Percentiles rank a stretch among this genome's conserved stretches.
Conservation (phyloP, 805 yeast species). For the Saccharomycopsis microspora region DNA sequence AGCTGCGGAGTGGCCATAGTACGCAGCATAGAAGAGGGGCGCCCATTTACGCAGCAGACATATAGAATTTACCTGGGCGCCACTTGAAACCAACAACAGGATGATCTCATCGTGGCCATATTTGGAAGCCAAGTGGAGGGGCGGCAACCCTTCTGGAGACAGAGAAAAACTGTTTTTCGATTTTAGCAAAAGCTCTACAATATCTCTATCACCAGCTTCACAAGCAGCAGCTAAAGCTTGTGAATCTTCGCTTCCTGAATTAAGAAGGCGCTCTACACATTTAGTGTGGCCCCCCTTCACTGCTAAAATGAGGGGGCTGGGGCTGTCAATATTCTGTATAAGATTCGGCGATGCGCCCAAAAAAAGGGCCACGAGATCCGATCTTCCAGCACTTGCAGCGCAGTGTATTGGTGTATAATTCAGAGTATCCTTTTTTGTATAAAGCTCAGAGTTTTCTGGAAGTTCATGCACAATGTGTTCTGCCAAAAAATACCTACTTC, state of each 20-base stretch:
- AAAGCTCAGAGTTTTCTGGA: conserved; percentile 10
- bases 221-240: conserved; percentile 70
- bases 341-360: conserved; percentile 24
- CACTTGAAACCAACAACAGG: conserved; percentile 54
- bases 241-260: conserved; percentile 23
- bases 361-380: conserved; percentile 28
- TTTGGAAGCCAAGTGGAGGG: conserved; percentile 81
- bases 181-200: conserved; percentile 48
- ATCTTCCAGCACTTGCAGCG: conserved; percentile 53
- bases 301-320: conserved; percentile 72
- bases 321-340: conserved; percentile 43
- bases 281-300: conserved; percentile 56
- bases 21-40: conserved; percentile 82
- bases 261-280: conserved; percentile 38
- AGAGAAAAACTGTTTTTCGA: conserved; percentile 29
- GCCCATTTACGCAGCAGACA: conserved; percentile 77
- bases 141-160: conserved; percentile 73
- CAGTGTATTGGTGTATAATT: conserved; percentile 84
- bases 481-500: background rate
- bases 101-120: conserved; percentile 68
- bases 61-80: conserved; percentile 60
- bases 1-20: conserved; percentile 67
- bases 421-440: conserved; percentile 43
- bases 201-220: conserved; percentile 63
- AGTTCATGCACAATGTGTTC: too few relatives aligned